Conservation (phyloP, 2,329 filamentous ascomycete genomes). For the Aspergillus hiratsukae region DNA sequence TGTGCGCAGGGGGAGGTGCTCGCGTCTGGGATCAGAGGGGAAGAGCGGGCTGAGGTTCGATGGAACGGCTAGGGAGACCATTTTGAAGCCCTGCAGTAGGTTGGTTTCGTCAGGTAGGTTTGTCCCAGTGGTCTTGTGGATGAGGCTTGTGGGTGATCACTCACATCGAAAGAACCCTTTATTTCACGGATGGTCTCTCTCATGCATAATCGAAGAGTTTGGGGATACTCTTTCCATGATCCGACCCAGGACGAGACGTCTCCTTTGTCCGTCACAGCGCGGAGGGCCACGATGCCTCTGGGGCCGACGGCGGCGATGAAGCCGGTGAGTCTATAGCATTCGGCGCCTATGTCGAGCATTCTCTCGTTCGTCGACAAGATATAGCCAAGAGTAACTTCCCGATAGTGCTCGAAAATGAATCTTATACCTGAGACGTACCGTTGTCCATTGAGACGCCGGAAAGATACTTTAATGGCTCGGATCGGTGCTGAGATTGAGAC, state of each 20-base stretch:
- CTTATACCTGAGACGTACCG: slow-evolving; percentile 10
- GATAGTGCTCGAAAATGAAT: too few relatives aligned
- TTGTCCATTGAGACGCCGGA: slow-evolving; percentile 7
- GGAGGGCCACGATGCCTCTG: slow-evolving; percentile 16
- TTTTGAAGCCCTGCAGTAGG: slow-evolving; percentile 14
- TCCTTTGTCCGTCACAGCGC: slow-evolving; percentile 9
- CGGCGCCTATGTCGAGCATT: not conserved
- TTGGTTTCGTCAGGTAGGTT: too few relatives aligned
- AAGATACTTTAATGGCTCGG: slow-evolving; percentile 11
- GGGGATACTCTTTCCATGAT: slow-evolving; percentile 9
- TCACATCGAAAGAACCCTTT: slow-evolving; percentile 16
- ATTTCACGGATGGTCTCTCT: slow-evolving; percentile 12
- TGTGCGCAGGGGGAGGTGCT: slow-evolving; percentile 11
- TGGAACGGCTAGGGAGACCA: slow-evolving; percentile 16
- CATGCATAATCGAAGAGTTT: slow-evolving; percentile 15
- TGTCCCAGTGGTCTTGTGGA: too few relatives aligned
- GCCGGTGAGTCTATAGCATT: slow-evolving; percentile 5
- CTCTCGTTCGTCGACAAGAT: not conserved
- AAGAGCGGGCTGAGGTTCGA: slow-evolving; percentile 7
- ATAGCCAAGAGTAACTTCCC: too few relatives aligned
- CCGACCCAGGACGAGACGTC: slow-evolving; percentile 14
- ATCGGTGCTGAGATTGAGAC: slow-evolving; percentile 5
- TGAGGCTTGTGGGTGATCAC: not conserved
- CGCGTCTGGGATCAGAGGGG: slow-evolving; percentile 1
- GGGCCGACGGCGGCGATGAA: slow-evolving; percentile 13